phyloP scores from a whole-genome alignment of 1,139 yeast species.

The Hemisphaericaspora subhashii region DNA sequence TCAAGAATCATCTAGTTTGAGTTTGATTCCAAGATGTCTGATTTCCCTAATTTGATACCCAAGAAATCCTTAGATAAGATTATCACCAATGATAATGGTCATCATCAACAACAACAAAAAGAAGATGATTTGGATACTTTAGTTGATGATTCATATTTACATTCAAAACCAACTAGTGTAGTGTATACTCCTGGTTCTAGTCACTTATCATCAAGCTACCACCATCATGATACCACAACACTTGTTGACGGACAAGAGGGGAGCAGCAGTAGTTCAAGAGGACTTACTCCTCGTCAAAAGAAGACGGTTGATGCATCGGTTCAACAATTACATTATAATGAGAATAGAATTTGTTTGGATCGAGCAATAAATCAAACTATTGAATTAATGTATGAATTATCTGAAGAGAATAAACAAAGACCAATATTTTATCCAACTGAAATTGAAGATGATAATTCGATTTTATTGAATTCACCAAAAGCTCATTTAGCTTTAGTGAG shows the following conservation, averaged over 20 bases:
- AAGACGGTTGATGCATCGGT: constrained; percentile 43
- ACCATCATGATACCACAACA: constrained; percentile 25
- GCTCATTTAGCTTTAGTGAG: constrained; percentile 54
- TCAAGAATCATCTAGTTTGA: too few species aligned
- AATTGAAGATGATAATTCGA: constrained; percentile 31
- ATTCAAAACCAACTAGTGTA: constrained; percentile 26
- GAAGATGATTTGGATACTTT: constrained; percentile 20
- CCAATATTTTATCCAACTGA: constrained; percentile 69
- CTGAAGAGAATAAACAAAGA: constrained; percentile 53
- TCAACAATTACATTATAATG: constrained; percentile 69
- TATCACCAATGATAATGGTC: not conserved
- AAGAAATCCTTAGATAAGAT: constrained; percentile 2
- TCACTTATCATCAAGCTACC: constrained; percentile 17
- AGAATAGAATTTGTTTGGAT: constrained; percentile 61
- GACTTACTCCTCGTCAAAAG: constrained; percentile 13
- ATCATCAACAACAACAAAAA: constrained; percentile 3
- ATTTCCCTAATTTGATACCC: constrained; percentile 6
- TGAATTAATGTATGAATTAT: constrained; percentile 53
- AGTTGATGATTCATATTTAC: constrained; percentile 12
- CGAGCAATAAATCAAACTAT: constrained; percentile 60
- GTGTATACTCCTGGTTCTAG: constrained; percentile 36
- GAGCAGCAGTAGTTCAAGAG: constrained; percentile 6
- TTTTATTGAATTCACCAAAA: constrained; percentile 44
- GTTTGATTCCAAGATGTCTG: constrained; percentile 7
- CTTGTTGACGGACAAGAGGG: constrained; percentile 28